phyloP scores from a whole-genome alignment of 495 filamentous ascomycete genomes.

The Penicilliopsis zonata region DNA sequence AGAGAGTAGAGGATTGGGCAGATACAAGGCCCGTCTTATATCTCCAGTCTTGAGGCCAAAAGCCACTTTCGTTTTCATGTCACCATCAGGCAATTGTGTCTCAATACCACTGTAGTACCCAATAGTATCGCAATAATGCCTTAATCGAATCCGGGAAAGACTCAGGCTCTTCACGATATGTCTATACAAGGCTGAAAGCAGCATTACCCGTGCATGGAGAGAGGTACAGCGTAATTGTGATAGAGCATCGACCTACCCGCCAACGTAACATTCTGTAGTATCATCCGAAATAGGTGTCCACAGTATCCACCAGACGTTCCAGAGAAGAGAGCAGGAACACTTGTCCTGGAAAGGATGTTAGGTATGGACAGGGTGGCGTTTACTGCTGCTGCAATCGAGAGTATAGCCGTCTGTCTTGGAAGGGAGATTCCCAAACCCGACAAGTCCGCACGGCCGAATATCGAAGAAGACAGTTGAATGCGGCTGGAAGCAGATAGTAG shows the following conservation, averaged over 20 bases:
- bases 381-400: too few species aligned
- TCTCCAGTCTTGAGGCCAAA: slow-evolving; percentile 6
- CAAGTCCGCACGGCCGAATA: too few species aligned
- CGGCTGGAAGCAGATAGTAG: too few species aligned
- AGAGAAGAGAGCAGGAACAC: not conserved
- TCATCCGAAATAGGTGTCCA: slow-evolving; percentile 12
- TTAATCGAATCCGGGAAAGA: not conserved
- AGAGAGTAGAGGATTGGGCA: slow-evolving; percentile 6
- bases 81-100: slow-evolving; percentile 2
- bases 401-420: too few species aligned
- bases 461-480: too few species aligned
- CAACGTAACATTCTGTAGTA: slow-evolving; percentile 25
- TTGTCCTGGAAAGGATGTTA: not conserved
- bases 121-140: slow-evolving; percentile 1
- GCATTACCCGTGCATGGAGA: slow-evolving; percentile 9
- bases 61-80: slow-evolving; percentile 8
- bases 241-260: slow-evolving; percentile 7
- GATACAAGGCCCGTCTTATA: slow-evolving; percentile 17
- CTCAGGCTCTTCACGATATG: slow-evolving; percentile 7
- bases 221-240: slow-evolving; percentile 7
- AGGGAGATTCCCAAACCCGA: too few species aligned
- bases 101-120: slow-evolving; percentile 22
- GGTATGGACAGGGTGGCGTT: too few species aligned
- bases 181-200: slow-evolving; percentile 13
- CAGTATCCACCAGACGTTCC: slow-evolving; percentile 5